Conservation (phyloP, 2,329 filamentous ascomycete species). For the Fusarium buxicola region DNA sequence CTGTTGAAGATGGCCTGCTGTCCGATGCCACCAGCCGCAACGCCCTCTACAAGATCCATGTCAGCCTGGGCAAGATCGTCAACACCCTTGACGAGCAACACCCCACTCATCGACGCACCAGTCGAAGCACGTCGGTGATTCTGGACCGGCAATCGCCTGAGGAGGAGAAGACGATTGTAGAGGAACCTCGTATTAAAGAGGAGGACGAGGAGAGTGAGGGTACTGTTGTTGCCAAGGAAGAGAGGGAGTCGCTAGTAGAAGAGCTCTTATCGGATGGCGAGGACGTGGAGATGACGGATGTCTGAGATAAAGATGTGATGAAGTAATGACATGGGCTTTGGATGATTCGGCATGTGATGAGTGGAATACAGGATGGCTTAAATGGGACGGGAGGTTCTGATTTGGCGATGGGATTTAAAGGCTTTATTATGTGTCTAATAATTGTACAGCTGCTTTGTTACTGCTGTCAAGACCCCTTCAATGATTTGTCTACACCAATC, state of each 20-base stretch:
- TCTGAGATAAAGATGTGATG: constrained; percentile 34
- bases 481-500: constrained; percentile 3
- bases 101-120: constrained; percentile 53
- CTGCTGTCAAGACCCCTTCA: background rate
- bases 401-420: constrained; percentile 31
- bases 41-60: constrained; percentile 75
- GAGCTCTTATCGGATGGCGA: constrained; percentile 57
- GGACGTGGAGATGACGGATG: constrained; percentile 50
- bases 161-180: constrained; percentile 55
- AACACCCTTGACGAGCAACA: constrained; percentile 65
- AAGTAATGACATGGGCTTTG: constrained; percentile 37
- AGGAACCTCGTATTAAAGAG: constrained; percentile 61
- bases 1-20: constrained; percentile 71
- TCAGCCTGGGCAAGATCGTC: constrained; percentile 75
- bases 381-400: constrained; percentile 20
- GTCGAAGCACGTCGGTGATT: constrained; percentile 58
- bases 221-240: constrained; percentile 48
- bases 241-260: constrained; percentile 53
- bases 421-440: constrained; percentile 24
- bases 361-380: constrained; percentile 15
- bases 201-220: constrained; percentile 58
- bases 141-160: constrained; percentile 49
- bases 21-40: constrained; percentile 72
- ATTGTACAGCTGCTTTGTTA: constrained; percentile 13
- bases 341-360: constrained; percentile 34